Evolutionary conservation across 2,329 filamentous ascomycete species (phyloP).

Genomic region (Phialophora tarda): DNA sequence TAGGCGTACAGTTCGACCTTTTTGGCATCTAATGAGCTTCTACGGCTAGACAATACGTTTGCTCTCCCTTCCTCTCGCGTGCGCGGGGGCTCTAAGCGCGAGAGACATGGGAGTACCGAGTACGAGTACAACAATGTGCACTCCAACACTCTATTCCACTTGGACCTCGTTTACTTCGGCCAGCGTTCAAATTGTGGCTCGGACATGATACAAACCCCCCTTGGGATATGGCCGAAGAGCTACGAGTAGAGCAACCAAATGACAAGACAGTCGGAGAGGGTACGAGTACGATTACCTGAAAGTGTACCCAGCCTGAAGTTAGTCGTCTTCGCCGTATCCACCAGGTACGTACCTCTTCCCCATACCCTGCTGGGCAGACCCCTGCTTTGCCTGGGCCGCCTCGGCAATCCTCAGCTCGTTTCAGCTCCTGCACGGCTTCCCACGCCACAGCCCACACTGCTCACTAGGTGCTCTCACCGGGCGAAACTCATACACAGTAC

Average conservation of each 20-base stretch:
- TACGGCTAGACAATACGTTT: too few relatives aligned
- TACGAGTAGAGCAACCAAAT: not conserved
- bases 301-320: not conserved
- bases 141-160: too few relatives aligned
- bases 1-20: not conserved
- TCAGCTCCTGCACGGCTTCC: constrained; percentile 15
- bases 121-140: too few relatives aligned
- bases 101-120: too few relatives aligned
- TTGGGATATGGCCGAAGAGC: too few relatives aligned
- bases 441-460: not conserved
- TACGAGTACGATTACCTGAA: too few relatives aligned
- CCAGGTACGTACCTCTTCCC: constrained; percentile 12
- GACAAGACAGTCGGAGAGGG: not conserved
- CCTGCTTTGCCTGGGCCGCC: not conserved
- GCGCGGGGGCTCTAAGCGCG: too few relatives aligned
- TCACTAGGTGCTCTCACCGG: not conserved
- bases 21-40: too few relatives aligned
- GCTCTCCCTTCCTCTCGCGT: too few relatives aligned
- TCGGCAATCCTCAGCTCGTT: not conserved
- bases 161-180: too few relatives aligned
- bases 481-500: not conserved
- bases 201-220: too few relatives aligned
- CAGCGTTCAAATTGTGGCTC: too few relatives aligned
- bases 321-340: not conserved
- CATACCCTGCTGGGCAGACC: not conserved